These are phyloP conservation scores for Colletotrichum cereale DNA, from an alignment of 2,329 filamentous ascomycete genomes.

Conservation along the genomic window DNA sequence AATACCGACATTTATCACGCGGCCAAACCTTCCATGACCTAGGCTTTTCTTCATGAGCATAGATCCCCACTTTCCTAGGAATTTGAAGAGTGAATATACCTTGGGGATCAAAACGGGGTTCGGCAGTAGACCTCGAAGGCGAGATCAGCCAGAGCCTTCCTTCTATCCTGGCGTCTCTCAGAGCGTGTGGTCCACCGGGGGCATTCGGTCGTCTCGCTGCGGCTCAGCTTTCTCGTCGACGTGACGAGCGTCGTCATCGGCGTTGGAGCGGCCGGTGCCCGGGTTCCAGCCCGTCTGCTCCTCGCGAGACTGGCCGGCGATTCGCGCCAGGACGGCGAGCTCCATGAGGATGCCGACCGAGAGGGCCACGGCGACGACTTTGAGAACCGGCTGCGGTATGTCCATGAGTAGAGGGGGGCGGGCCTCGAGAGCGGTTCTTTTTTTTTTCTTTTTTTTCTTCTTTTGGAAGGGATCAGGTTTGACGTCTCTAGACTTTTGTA, in stretches of 20 bases:
- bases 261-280: not conserved
- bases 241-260: not conserved
- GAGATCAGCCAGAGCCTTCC: not conserved
- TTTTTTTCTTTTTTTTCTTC: too few species aligned
- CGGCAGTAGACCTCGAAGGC: not conserved
- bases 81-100: not conserved
- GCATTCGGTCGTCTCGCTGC: not conserved
- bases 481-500: not conserved
- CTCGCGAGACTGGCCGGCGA: not conserved
- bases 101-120: not conserved
- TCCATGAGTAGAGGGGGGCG: not conserved
- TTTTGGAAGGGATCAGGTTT: too few species aligned
- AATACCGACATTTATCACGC: not conserved
- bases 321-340: not conserved
- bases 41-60: not conserved
- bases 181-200: conserved; percentile 6
- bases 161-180: not conserved
- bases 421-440: too few species aligned
- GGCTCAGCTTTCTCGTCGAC: not conserved
- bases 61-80: not conserved
- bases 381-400: not conserved
- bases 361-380: not conserved
- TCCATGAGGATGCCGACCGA: conserved; percentile 2
- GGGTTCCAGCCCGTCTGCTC: not conserved
- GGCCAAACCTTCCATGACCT: not conserved